A percentile compares a stretch with the other conserved stretches of the same genome.
Evolutionary conservation across 1,284 basidiomycete genomes (phyloP).

Genomic region (Tylopilus sp.): DNA sequence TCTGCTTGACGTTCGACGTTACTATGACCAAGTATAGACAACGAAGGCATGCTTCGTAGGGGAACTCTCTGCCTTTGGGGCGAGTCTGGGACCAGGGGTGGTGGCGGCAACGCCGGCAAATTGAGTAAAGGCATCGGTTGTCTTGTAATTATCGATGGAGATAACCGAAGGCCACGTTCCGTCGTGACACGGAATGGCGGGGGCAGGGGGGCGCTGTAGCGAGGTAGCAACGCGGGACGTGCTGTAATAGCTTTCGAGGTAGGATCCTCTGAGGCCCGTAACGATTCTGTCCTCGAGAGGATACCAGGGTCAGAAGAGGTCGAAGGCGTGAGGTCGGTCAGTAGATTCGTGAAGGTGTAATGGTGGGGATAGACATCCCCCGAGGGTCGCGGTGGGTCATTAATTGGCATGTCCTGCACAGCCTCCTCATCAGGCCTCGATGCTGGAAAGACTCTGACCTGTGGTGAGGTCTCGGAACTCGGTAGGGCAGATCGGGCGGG

Average conservation of each 20-base stretch:
- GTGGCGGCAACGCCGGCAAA: conserved; percentile 20
- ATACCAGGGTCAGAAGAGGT: neutral
- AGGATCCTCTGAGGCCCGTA: neutral
- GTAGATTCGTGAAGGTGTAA: conserved; percentile 4
- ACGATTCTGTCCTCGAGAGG: neutral
- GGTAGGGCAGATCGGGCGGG: conserved; percentile 4
- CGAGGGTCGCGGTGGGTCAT: conserved; percentile 17
- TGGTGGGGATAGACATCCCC: conserved; percentile 6
- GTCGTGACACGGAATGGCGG: conserved; percentile 26
- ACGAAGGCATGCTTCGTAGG: conserved; percentile 46
- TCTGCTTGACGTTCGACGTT: conserved; percentile 35
- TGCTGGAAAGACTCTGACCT: conserved; percentile 1
- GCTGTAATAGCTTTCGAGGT: conserved; percentile 1
- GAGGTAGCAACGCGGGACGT: conserved; percentile 7
- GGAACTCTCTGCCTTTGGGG: conserved; percentile 24
- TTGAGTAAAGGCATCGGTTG: conserved; percentile 31
- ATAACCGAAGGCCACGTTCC: conserved; percentile 31
- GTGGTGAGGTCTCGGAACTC: conserved; percentile 4
- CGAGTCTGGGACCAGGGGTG: conserved; percentile 17
- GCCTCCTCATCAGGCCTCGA: conserved; percentile 1
- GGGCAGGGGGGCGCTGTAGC: conserved; percentile 16
- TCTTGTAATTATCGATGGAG: conserved; percentile 29
- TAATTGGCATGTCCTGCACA: conserved; percentile 8
- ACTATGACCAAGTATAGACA: conserved; percentile 43
- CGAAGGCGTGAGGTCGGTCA: neutral